Evolutionary conservation across 1,284 basidiomycete species (phyloP).

Genomic region (Leccinum angustisporum): DNA sequence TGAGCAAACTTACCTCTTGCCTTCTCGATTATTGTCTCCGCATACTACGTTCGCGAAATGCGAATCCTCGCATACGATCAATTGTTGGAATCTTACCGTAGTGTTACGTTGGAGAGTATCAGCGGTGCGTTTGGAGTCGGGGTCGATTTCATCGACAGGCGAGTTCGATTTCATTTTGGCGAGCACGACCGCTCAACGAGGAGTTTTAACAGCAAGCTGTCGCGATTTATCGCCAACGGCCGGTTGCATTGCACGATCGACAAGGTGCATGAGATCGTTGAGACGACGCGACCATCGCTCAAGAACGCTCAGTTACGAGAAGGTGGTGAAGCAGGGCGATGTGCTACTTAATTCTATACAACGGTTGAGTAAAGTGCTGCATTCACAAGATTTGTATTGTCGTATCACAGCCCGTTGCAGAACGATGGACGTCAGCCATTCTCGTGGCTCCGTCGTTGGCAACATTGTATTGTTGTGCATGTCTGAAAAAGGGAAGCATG

Average conservation of each 20-base stretch:
- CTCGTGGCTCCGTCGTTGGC: no score
- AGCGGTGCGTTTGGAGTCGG: conserved; percentile 89
- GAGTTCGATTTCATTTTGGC: conserved; percentile 43
- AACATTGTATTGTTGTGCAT: no score
- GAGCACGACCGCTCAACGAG: conserved; percentile 1
- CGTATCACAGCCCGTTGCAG: background rate
- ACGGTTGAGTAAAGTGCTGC: conserved; percentile 72
- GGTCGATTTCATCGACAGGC: conserved; percentile 86
- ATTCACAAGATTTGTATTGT: conserved; percentile 38
- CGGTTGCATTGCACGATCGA: conserved; percentile 91
- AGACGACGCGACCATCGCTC: conserved; percentile 85
- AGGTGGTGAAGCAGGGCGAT: conserved; percentile 87
- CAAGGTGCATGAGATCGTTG: conserved; percentile 91
- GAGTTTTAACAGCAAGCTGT: conserved; percentile 71
- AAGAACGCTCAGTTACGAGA: conserved; percentile 94
- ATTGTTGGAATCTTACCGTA: conserved; percentile 88
- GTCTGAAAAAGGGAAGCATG: no score
- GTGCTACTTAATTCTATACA: conserved; percentile 80
- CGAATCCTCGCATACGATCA: conserved; percentile 94
- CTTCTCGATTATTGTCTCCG: conserved; percentile 82
- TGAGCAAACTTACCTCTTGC: conserved; percentile 84
- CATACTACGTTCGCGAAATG: conserved; percentile 98
- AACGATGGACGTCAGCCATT: no score
- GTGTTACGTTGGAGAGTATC: conserved; percentile 87
- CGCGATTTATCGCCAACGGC: conserved; percentile 90